Base-by-base conservation (phyloP, 129 eudicot genomes). In the Ambrosia trifida region DNA sequence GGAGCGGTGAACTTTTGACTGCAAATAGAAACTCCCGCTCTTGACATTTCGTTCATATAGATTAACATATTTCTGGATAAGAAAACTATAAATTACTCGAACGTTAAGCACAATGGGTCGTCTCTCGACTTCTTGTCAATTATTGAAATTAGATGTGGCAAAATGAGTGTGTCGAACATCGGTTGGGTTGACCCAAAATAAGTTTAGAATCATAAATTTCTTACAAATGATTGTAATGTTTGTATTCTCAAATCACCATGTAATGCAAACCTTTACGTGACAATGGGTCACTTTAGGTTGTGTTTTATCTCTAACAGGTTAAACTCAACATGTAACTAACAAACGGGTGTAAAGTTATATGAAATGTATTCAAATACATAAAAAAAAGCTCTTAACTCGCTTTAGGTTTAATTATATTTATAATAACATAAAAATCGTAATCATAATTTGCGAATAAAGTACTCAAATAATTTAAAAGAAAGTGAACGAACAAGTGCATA, bases 1-100 rank as follows among this genome's bases (percentile, higher is more conserved):
- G 4, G 96, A 94, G 64, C 91, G 54, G 56, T 80, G 89, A 68
- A 91, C 96, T 75, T 91, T 91, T 11, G 96, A 88, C 41, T 91
- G 96, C 60, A 91, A 83, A 64, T 91, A 86, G 32, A 88, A 91
- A 72, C 91, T 88, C 68, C 89, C 96, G 8, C 46, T 87, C 76
- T 83, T 84, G 2, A 85, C 83, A 35, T 91, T 91, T 14, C 78
- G 67, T 65, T 88, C 89, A 57, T 88, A 88, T 76, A 89, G 66
- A 36, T 33, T 80, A 36, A 84, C 84, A 17, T 86, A 88, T 66
- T 78, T 91, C 91, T 88, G 90, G 51, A 47, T 6, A 46, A 46
- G 11, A 49, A 64, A 35, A 9, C 4, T 20, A 28, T 69, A 76
- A 52, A 47, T 67, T 33, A 76, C 7, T 12, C 10, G 18, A 28